These are phyloP conservation scores for Globisporangium paddicum DNA, from an alignment of 352 stramenopile genomes.

Conservation along the genomic window DNA sequence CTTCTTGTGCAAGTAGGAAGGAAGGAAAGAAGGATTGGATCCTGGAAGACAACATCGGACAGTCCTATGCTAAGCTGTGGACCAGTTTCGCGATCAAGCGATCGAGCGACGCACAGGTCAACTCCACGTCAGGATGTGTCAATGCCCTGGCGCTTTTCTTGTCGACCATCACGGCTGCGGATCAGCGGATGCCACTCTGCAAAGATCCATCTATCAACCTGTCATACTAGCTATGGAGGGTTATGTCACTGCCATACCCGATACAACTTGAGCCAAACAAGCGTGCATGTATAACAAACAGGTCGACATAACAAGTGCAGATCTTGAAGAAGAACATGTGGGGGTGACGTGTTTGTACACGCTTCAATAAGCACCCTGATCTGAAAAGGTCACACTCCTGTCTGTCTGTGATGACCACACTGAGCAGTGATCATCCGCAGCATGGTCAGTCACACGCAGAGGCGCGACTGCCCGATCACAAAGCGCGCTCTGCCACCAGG, in stretches of 20 bases:
- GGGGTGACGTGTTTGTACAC: background rate
- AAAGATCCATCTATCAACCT: too few species aligned
- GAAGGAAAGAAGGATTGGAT: background rate
- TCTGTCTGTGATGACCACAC: too few species aligned
- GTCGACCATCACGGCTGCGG: conserved; percentile 1
- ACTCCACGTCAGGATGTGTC: conserved; percentile 12
- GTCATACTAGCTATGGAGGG: too few species aligned
- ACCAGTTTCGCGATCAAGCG: conserved; percentile 2
- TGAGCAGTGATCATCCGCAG: too few species aligned
- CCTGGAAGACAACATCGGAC: too few species aligned
- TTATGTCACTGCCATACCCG: too few species aligned
- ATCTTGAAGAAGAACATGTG: background rate
- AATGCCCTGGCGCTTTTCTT: conserved; percentile 10
- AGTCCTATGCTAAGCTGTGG: background rate
- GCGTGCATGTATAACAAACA: background rate
- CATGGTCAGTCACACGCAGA: too few species aligned
- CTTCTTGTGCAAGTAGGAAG: background rate
- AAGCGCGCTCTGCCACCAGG: too few species aligned
- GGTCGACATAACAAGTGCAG: background rate
- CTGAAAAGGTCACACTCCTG: background rate
- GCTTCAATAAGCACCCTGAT: background rate
- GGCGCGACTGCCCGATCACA: too few species aligned
- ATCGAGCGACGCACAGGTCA: conserved; percentile 1
- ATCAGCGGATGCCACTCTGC: conserved; percentile 1
- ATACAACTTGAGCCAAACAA: too few species aligned